Conservation (phyloP, 2,329 filamentous ascomycete genomes). For the Neonectria hederae region DNA sequence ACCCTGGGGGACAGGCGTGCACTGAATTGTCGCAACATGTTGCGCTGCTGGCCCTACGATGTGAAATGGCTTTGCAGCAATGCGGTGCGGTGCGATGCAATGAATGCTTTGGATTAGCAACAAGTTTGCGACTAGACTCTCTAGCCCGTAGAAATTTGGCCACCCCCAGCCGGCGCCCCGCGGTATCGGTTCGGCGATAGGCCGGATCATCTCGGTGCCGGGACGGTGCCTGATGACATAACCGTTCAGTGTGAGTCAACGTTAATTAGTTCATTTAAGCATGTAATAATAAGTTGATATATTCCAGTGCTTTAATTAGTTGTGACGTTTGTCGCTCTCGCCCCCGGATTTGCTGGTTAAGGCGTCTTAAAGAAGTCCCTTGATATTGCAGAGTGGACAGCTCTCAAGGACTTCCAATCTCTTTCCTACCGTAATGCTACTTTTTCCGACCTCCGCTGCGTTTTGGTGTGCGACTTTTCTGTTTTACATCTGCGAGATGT, state of each 20-base stretch:
- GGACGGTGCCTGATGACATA: conserved; percentile 41
- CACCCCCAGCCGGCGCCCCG: conserved; percentile 22
- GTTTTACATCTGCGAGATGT: too few relatives aligned
- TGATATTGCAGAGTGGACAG: not conserved
- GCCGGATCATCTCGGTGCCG: conserved; percentile 44
- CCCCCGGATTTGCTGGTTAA: not conserved
- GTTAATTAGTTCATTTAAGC: too few relatives aligned
- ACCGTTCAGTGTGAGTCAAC: conserved; percentile 7
- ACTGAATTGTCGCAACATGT: conserved; percentile 51
- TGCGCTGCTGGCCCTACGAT: conserved; percentile 20
- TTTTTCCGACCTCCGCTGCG: too few relatives aligned
- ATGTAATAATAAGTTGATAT: too few relatives aligned
- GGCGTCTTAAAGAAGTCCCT: not conserved
- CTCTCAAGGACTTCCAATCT: not conserved
- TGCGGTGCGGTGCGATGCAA: conserved; percentile 24
- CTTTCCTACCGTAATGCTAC: too few relatives aligned
- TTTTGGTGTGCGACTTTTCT: too few relatives aligned
- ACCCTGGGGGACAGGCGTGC: conserved; percentile 44
- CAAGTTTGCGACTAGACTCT: conserved; percentile 37
- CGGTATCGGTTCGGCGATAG: conserved; percentile 42
- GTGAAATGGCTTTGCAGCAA: conserved; percentile 18
- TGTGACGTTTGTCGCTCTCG: not conserved
- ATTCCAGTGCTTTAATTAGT: too few relatives aligned
- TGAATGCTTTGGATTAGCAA: conserved; percentile 9
- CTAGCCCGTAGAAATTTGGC: conserved; percentile 37